A percentile compares a stretch with the other conserved stretches of the same genome.
These are phyloP conservation scores for Psilocybe cubensis DNA, from an alignment of 768 basidiomycete genomes.

Conservation along the genomic window DNA sequence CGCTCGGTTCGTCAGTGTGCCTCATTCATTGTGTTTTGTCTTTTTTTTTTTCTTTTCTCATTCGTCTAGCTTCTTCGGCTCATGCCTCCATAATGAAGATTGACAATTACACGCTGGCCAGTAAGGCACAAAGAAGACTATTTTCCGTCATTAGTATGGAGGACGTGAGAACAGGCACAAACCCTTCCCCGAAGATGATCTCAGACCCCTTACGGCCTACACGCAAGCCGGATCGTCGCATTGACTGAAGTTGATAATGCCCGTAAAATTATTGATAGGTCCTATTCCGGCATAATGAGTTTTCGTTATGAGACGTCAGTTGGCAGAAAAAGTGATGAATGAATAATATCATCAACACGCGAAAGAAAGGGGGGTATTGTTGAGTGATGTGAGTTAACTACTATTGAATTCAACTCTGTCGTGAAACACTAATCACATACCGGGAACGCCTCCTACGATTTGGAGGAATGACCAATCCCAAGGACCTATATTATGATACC, in stretches of 20 bases:
- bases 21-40: too few species aligned
- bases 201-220: background rate
- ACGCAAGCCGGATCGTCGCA: conserved; percentile 4
- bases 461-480: conserved; percentile 29
- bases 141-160: background rate
- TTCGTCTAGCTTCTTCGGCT: too few species aligned
- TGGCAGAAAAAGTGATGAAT: too few species aligned
- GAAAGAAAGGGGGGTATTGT: too few species aligned
- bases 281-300: too few species aligned
- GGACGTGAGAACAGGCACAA: background rate
- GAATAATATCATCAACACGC: too few species aligned
- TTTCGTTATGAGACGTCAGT: too few species aligned
- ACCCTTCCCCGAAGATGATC: background rate
- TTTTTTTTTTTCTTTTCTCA: too few species aligned
- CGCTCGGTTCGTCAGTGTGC: too few species aligned
- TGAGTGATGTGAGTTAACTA: background rate
- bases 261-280: conserved; percentile 37
- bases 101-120: background rate
- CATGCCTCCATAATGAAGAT: background rate
- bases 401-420: background rate
- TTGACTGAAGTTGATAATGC: conserved; percentile 34
- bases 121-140: background rate
- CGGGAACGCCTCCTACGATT: conserved; percentile 24
- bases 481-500: conserved; percentile 17
- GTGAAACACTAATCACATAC: conserved; percentile 12